Conservation (phyloP, 768 basidiomycete genomes). For the Kwoniella bestiolae region DNA sequence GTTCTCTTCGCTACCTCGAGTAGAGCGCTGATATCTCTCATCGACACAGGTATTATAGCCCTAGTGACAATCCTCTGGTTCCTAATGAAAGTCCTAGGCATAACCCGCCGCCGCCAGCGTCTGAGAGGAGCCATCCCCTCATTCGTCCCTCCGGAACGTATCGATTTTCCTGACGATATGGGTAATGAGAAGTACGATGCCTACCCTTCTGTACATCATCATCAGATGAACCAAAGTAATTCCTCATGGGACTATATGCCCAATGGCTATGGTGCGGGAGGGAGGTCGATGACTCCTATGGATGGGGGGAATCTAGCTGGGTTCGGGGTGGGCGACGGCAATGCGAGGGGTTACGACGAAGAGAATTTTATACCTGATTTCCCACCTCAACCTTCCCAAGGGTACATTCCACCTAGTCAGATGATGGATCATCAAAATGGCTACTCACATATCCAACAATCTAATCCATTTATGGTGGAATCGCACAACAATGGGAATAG, state of each 20-base stretch:
- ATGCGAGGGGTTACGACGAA: too few species aligned
- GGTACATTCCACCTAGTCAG: not conserved
- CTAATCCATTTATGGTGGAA: not conserved
- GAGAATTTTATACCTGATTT: not conserved
- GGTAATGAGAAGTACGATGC: not conserved
- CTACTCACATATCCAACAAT: not conserved
- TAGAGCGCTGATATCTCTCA: too few species aligned
- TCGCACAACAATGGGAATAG: not conserved
- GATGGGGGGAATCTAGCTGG: slow-evolving; percentile 6
- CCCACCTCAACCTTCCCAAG: not conserved
- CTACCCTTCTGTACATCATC: not conserved
- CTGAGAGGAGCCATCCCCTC: slow-evolving; percentile 10
- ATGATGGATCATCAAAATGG: not conserved
- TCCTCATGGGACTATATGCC: not conserved
- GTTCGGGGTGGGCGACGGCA: not conserved
- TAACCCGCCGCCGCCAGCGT: not conserved
- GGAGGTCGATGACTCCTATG: slow-evolving; percentile 2
- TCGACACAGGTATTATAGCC: not conserved
- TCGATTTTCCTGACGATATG: slow-evolving; percentile 1
- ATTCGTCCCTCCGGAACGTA: slow-evolving; percentile 12
- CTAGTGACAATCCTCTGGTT: slow-evolving; percentile 6
- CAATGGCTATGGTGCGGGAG: not conserved
- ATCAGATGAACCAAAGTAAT: not conserved
- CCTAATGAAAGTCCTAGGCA: slow-evolving; percentile 5
- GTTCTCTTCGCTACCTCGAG: too few species aligned